A percentile compares a stretch with the other conserved stretches of the same genome.
These are phyloP conservation scores for Alternaria metachromatica DNA, from an alignment of 2,329 filamentous ascomycete genomes.

Conservation along the genomic window DNA sequence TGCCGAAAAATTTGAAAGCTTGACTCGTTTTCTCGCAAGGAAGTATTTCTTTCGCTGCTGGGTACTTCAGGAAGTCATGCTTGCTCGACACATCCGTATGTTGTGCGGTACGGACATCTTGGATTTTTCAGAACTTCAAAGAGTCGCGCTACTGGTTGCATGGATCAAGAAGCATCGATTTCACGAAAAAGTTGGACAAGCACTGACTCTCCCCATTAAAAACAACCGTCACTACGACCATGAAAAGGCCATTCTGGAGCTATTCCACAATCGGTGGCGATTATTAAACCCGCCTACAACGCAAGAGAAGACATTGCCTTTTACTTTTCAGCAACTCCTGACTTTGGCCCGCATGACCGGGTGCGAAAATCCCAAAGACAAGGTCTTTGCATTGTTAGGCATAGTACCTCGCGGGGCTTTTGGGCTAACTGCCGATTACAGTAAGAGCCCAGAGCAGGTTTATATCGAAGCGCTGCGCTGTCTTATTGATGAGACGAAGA, in stretches of 20 bases:
- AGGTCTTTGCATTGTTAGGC: not conserved
- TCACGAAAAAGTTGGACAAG: not conserved
- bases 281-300: not conserved
- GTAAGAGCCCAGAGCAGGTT: not conserved
- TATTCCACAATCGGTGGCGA: not conserved
- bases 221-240: not conserved
- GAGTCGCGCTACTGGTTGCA: not conserved
- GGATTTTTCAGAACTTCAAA: not conserved
- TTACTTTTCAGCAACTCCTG: not conserved
- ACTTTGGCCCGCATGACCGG: not conserved
- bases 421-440: not conserved
- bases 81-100: not conserved
- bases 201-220: not conserved
- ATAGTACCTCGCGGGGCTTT: not conserved
- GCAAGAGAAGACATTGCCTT: not conserved
- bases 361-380: conserved; percentile 1
- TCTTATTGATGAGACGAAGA: not conserved
- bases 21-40: conserved; percentile 2
- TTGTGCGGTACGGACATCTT: not conserved
- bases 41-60: conserved; percentile 7
- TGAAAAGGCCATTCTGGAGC: not conserved
- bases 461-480: not conserved
- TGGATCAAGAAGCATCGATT: not conserved
- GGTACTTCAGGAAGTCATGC: conserved; percentile 5
- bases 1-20: not conserved